These are phyloP conservation scores for Brasilioporus rufonigricans DNA, from an alignment of 768 basidiomycete genomes.

Conservation along the genomic window DNA sequence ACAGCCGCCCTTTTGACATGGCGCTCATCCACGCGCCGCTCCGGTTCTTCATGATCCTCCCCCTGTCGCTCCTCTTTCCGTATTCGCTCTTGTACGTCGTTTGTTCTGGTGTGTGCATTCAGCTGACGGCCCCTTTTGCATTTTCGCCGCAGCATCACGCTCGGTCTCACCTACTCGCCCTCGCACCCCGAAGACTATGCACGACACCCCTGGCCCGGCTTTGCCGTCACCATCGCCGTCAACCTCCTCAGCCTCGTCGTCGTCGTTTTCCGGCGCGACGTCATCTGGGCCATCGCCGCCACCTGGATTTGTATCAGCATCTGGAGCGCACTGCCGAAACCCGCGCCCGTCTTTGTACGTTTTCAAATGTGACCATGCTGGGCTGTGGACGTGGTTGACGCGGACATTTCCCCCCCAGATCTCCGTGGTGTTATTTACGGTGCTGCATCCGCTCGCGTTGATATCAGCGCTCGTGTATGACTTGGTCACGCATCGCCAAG, in stretches of 20 bases:
- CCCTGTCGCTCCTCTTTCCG: slow-evolving; percentile 43
- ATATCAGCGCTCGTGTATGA: slow-evolving; percentile 45
- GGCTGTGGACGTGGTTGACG: too few species aligned
- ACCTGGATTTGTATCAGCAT: slow-evolving; percentile 72
- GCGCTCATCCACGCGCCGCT: slow-evolving; percentile 87
- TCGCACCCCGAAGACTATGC: slow-evolving; percentile 52
- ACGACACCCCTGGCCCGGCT: slow-evolving; percentile 69
- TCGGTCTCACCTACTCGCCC: slow-evolving; percentile 57
- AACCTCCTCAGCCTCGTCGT: slow-evolving; percentile 60
- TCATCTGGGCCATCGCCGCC: slow-evolving; percentile 74
- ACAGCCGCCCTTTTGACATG: slow-evolving; percentile 66
- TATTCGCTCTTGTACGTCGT: slow-evolving; percentile 53
- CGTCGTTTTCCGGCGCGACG: slow-evolving; percentile 54
- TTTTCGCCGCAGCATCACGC: slow-evolving; percentile 49
- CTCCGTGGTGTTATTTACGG: slow-evolving; percentile 60
- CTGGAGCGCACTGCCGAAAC: slow-evolving; percentile 60
- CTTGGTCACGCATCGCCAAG: slow-evolving; percentile 20
- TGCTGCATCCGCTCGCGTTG: slow-evolving; percentile 61
- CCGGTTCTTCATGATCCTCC: slow-evolving; percentile 63
- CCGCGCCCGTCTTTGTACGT: slow-evolving; percentile 61
- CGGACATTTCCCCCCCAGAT: slow-evolving; percentile 37
- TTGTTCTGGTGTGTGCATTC: background rate
- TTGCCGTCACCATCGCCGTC: slow-evolving; percentile 62
- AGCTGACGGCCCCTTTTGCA: background rate
- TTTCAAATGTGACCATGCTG: too few species aligned